Conservation (phyloP, 257 asterid genomes). For the Solanum okadae region DNA sequence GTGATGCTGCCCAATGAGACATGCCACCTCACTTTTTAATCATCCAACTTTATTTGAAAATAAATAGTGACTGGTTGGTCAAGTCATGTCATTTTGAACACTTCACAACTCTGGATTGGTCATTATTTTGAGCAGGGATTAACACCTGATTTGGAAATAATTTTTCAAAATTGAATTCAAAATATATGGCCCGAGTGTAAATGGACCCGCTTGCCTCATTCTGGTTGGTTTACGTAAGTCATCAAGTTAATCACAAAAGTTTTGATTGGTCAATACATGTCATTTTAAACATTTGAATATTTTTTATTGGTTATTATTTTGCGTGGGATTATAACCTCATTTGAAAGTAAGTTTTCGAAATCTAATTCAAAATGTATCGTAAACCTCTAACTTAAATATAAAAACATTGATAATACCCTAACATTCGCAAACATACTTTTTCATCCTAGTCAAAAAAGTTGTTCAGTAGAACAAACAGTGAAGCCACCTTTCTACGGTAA, state of each 20-base stretch:
- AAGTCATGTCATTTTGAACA: no score
- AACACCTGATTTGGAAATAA: neutral
- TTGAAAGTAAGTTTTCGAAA: no score
- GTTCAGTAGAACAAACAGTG: neutral
- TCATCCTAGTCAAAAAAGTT: neutral
- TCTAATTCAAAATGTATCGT: neutral
- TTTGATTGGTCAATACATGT: neutral
- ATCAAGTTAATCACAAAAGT: neutral
- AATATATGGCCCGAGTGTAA: accelerated
- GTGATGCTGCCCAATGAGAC: no score
- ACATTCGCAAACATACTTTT: no score
- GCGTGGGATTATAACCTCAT: neutral
- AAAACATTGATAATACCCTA: no score
- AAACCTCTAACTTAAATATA: no score
- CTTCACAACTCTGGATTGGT: neutral
- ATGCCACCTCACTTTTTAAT: no score
- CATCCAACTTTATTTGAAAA: no score
- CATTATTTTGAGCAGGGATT: neutral
- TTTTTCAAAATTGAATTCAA: neutral
- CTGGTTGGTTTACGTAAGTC: no score
- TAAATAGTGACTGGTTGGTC: no score
- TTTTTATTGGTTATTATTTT: neutral
- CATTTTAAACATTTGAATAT: no score
- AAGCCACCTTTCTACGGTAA: no score
- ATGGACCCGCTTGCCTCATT: neutral